These are phyloP conservation scores for Pseudohalonectria lignicola DNA, from an alignment of 2,329 filamentous ascomycete species.

Conservation along the genomic window DNA sequence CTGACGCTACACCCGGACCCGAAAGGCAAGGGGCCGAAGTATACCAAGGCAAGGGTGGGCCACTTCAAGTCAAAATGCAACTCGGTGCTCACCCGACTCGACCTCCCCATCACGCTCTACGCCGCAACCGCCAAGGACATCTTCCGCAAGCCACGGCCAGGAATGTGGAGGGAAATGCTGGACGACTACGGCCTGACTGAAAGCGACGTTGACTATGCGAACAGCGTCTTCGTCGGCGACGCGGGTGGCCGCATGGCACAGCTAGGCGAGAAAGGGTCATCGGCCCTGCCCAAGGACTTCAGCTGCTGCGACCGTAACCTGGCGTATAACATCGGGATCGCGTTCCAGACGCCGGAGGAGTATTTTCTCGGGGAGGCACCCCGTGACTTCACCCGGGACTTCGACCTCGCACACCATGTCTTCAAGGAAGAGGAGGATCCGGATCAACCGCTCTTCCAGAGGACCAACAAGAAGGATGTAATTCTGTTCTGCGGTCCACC, in stretches of 20 bases:
- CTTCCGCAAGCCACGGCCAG: slow-evolving; percentile 75
- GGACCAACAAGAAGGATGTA: slow-evolving; percentile 58
- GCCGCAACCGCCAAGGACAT: slow-evolving; percentile 75
- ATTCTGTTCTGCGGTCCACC: slow-evolving; percentile 84
- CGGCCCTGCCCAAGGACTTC: slow-evolving; percentile 38
- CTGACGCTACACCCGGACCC: slow-evolving; percentile 63
- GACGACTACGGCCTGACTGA: slow-evolving; percentile 33
- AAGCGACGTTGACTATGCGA: slow-evolving; percentile 47
- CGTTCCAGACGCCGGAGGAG: slow-evolving; percentile 81
- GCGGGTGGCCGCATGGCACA: slow-evolving; percentile 52
- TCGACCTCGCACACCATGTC: slow-evolving; percentile 55
- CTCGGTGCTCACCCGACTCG: slow-evolving; percentile 57
- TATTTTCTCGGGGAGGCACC: slow-evolving; percentile 64
- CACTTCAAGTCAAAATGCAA: slow-evolving; percentile 78
- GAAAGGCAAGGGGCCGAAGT: slow-evolving; percentile 54
- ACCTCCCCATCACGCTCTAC: slow-evolving; percentile 71
- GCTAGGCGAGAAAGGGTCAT: too few relatives aligned
- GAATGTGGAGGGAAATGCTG: slow-evolving; percentile 69
- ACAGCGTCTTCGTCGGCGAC: slow-evolving; percentile 83
- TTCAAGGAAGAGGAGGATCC: slow-evolving; percentile 19
- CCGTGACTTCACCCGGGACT: slow-evolving; percentile 55
- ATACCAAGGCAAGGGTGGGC: slow-evolving; percentile 55
- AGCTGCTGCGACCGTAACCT: slow-evolving; percentile 66
- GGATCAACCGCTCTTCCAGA: slow-evolving; percentile 34
- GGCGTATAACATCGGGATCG: slow-evolving; percentile 71